Conservation (phyloP, 805 yeast species). For the Barnettozyma pratensis region DNA sequence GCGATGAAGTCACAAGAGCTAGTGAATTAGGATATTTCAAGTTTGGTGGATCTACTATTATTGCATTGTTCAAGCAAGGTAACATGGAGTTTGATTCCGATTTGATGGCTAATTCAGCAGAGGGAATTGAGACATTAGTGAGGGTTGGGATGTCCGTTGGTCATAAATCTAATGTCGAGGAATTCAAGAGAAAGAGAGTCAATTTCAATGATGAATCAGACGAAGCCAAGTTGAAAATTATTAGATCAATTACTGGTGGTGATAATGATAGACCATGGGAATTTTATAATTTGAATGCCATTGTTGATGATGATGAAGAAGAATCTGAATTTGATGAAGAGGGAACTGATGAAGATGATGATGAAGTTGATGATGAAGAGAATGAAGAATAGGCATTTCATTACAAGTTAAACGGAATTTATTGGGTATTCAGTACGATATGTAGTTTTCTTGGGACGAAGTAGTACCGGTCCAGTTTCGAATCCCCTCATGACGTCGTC, state of each 20-base stretch:
- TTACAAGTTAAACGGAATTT: too few relatives aligned
- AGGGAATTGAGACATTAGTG: slow-evolving; percentile 74
- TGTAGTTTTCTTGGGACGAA: too few relatives aligned
- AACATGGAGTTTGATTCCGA: slow-evolving; percentile 67
- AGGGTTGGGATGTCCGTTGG: slow-evolving; percentile 92
- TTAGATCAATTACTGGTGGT: slow-evolving; percentile 56
- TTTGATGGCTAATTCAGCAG: slow-evolving; percentile 58
- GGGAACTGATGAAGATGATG: neutral
- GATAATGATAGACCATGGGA: slow-evolving; percentile 27
- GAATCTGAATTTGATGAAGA: slow-evolving; percentile 3
- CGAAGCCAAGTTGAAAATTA: slow-evolving; percentile 43
- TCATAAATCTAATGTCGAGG: slow-evolving; percentile 49
- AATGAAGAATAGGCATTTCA: too few relatives aligned
- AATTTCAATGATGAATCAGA: slow-evolving; percentile 43
- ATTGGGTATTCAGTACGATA: too few relatives aligned
- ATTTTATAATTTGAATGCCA: slow-evolving; percentile 14
- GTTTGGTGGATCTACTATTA: slow-evolving; percentile 90
- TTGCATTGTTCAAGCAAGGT: slow-evolving; percentile 54
- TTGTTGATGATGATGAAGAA: slow-evolving; percentile 15
- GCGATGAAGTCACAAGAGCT: slow-evolving; percentile 55
- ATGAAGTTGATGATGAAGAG: neutral
- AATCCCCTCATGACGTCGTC: too few relatives aligned
- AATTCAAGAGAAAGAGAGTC: slow-evolving; percentile 42
- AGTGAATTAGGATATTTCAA: slow-evolving; percentile 92
- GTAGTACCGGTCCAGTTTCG: too few relatives aligned